Conservation (phyloP, 108 stramenopile genomes). For the Chaetoceros muelleri region DNA sequence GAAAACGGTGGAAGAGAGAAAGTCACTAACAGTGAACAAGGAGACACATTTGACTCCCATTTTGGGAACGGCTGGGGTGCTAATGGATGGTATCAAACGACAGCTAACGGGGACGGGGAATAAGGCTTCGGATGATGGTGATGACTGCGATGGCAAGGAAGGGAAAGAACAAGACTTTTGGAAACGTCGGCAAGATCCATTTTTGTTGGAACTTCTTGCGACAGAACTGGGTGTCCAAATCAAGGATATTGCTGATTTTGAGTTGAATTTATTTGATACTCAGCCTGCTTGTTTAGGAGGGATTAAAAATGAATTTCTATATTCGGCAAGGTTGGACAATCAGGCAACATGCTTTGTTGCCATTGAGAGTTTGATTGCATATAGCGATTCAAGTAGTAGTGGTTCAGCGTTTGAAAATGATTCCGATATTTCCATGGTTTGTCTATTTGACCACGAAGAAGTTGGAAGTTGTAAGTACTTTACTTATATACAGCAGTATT, state of each 20-base stretch:
- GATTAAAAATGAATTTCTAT: constrained; percentile 80
- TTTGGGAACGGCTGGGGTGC: constrained; percentile 47
- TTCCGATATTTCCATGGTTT: constrained; percentile 57
- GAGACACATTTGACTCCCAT: constrained; percentile 84
- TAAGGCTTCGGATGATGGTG: constrained; percentile 29
- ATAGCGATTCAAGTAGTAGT: constrained; percentile 21
- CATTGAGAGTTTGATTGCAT: constrained; percentile 42
- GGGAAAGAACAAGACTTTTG: constrained; percentile 23
- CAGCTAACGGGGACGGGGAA: constrained; percentile 11
- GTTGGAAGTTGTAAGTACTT: constrained; percentile 50
- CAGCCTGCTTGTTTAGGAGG: constrained; percentile 89
- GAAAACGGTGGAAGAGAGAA: constrained; percentile 72
- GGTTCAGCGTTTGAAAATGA: constrained; percentile 24
- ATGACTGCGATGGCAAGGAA: constrained; percentile 38
- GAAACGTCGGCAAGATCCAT: constrained; percentile 70
- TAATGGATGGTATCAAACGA: neutral
- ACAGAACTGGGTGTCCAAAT: constrained; percentile 47
- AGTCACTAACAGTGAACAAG: constrained; percentile 70
- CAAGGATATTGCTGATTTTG: constrained; percentile 86
- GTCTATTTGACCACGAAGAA: constrained; percentile 95
- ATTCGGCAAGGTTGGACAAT: constrained; percentile 90
- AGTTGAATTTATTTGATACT: constrained; percentile 86
- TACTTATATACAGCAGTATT: neutral
- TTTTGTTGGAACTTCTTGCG: constrained; percentile 73
- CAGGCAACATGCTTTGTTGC: constrained; percentile 79